A percentile compares a stretch with the other conserved stretches of the same genome.
phyloP scores from a whole-genome alignment of 2,329 filamentous ascomycete genomes.

The Apiospora phragmitis region DNA sequence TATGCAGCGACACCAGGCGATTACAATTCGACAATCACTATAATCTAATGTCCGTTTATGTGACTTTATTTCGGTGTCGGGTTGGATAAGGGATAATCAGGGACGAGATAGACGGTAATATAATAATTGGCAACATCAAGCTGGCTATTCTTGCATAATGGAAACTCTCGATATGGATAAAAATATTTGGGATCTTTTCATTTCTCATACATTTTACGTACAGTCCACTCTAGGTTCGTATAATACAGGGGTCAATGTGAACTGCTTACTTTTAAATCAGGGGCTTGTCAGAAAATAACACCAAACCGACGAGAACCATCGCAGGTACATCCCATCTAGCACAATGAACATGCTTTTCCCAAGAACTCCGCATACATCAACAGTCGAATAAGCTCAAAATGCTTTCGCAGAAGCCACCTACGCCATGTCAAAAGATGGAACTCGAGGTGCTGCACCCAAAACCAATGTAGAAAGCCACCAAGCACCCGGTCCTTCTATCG shows the following conservation, averaged over 20 bases:
- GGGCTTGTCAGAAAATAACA: neutral
- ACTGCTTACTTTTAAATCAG: neutral
- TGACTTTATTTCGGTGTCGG: neutral
- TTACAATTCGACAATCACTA: neutral
- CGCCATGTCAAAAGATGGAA: neutral
- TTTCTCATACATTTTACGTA: neutral
- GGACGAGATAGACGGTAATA: neutral
- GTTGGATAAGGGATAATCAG: neutral
- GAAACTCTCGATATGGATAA: neutral
- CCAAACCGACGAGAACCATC: neutral
- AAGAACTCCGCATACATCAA: neutral
- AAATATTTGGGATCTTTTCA: neutral
- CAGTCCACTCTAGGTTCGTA: neutral
- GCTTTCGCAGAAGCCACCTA: neutral
- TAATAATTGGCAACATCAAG: neutral
- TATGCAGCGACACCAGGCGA: neutral
- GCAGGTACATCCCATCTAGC: neutral
- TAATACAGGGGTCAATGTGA: neutral
- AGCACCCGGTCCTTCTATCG: neutral
- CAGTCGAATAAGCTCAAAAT: neutral
- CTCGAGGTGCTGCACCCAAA: neutral
- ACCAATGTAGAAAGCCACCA: neutral
- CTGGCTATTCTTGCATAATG: neutral
- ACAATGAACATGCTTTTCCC: neutral
- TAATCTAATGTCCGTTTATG: no score